Percentiles rank a stretch among this genome's conserved stretches.
Conservation (phyloP, 257 asterid species). For the Marsdenia floribunda region DNA sequence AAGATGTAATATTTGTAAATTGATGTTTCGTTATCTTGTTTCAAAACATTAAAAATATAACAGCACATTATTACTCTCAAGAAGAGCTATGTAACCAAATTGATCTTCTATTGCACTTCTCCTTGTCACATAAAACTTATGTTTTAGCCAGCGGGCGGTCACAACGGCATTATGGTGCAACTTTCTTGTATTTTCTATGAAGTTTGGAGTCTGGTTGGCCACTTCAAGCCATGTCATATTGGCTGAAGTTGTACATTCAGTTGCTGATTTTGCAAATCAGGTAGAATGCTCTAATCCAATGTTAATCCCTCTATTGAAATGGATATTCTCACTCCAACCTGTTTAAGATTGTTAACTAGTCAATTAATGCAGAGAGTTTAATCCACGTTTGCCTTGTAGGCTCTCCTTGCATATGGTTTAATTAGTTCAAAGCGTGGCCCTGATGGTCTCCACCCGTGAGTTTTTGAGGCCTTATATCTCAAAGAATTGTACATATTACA, state of each 20-base stretch:
- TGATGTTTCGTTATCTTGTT: background rate
- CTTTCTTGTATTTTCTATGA: slow-evolving; percentile 90
- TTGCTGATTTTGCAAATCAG: slow-evolving; percentile 97
- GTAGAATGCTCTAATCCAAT: slow-evolving; percentile 25
- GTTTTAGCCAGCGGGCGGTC: slow-evolving; percentile 88
- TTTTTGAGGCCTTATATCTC: slow-evolving; percentile 18
- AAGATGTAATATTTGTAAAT: slow-evolving; percentile 1
- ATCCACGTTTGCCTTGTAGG: slow-evolving; percentile 39
- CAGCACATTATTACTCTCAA: background rate
- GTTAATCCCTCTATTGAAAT: slow-evolving; percentile 1
- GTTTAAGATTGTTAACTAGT: slow-evolving; percentile 16
- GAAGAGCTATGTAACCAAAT: slow-evolving; percentile 10
- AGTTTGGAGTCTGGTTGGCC: slow-evolving; percentile 89
- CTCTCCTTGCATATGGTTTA: slow-evolving; percentile 94
- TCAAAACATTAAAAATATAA: background rate
- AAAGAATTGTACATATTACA: background rate
- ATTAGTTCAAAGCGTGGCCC: slow-evolving; percentile 97
- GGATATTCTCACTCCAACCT: background rate
- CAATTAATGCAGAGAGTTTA: slow-evolving; percentile 12
- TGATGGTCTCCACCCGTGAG: slow-evolving; percentile 97
- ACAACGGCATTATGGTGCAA: slow-evolving; percentile 95
- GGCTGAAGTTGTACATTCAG: slow-evolving; percentile 88
- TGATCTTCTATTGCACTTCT: slow-evolving; percentile 11
- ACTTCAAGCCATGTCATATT: slow-evolving; percentile 95
- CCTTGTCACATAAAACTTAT: slow-evolving; percentile 21